These are phyloP conservation scores for Diaporthe aspalathi DNA, from an alignment of 2,329 filamentous ascomycete genomes.

Conservation along the genomic window DNA sequence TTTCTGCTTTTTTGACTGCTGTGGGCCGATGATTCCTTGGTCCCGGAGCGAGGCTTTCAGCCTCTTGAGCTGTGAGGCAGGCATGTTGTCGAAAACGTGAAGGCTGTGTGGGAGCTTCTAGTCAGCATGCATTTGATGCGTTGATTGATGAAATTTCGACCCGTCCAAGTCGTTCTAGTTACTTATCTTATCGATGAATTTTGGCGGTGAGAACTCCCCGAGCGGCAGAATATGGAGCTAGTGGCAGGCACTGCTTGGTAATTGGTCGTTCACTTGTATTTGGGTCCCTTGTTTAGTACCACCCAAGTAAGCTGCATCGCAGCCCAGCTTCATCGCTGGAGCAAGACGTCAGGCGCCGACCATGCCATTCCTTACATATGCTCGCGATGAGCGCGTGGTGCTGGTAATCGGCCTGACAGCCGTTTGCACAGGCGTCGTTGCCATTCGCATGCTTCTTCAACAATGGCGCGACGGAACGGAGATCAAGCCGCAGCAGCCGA, in stretches of 20 bases:
- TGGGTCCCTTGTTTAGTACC: neutral
- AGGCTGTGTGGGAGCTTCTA: neutral
- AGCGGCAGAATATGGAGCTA: constrained; percentile 42
- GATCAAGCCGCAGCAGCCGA: constrained; percentile 72
- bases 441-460: constrained; percentile 68
- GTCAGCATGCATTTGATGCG: neutral
- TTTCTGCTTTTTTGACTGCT: constrained; percentile 95
- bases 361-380: constrained; percentile 48
- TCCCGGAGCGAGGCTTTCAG: constrained; percentile 91
- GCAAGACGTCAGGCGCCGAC: constrained; percentile 24
- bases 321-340: constrained; percentile 32
- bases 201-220: constrained; percentile 43
- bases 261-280: neutral
- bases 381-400: constrained; percentile 65
- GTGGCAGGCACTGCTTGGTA: neutral
- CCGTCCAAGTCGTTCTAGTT: constrained; percentile 2
- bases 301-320: constrained; percentile 15
- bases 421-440: constrained; percentile 68
- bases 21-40: constrained; percentile 88
- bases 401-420: constrained; percentile 63
- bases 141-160: constrained; percentile 18
- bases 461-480: constrained; percentile 73
- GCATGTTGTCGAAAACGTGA: constrained; percentile 69
- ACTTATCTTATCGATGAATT: constrained; percentile 48
- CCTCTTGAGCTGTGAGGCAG: constrained; percentile 95